A percentile compares a stretch with the other conserved stretches of the same genome.
These are phyloP conservation scores for Anthracocystis walkeri DNA, from an alignment of 1,284 basidiomycete species.

Conservation along the genomic window DNA sequence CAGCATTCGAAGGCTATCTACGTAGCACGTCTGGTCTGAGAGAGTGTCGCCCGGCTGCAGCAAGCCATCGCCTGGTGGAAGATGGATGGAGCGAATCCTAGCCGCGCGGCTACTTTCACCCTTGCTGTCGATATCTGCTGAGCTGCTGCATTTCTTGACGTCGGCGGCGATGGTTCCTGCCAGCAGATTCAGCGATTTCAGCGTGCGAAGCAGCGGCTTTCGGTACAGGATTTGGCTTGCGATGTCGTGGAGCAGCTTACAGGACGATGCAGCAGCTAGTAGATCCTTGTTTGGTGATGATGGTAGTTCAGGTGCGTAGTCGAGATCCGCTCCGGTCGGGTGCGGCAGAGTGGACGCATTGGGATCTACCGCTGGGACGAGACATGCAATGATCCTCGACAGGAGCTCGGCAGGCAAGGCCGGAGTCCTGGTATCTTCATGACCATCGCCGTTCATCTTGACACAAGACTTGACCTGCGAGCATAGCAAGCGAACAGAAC, in stretches of 20 bases:
- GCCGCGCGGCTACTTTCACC: not conserved
- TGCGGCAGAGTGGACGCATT: constrained; percentile 35
- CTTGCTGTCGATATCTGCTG: not conserved
- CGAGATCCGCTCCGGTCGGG: constrained; percentile 14
- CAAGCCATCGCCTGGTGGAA: constrained; percentile 39
- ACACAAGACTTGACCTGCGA: not conserved
- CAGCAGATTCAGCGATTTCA: constrained; percentile 27
- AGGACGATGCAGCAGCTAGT: constrained; percentile 16
- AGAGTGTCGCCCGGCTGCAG: constrained; percentile 39
- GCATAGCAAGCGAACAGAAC: not conserved
- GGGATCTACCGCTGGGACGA: constrained; percentile 21
- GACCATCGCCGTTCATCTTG: not conserved
- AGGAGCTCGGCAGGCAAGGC: constrained; percentile 38
- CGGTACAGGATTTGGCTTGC: constrained; percentile 15
- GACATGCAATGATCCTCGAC: constrained; percentile 24
- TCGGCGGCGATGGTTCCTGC: constrained; percentile 25
- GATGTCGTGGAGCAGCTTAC: constrained; percentile 20
- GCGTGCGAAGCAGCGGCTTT: constrained; percentile 21
- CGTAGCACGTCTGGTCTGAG: constrained; percentile 34
- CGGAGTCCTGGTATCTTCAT: constrained; percentile 7
- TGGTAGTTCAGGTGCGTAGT: constrained; percentile 18
- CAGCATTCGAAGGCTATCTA: constrained; percentile 28
- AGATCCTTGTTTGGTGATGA: constrained; percentile 17
- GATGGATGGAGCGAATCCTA: constrained; percentile 23
- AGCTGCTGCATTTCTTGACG: constrained; percentile 8